Percentiles rank a stretch among this genome's conserved stretches.
These are phyloP conservation scores for Groenewaldozyma tartarivorans DNA, from an alignment of 805 yeast genomes.

Conservation along the genomic window DNA sequence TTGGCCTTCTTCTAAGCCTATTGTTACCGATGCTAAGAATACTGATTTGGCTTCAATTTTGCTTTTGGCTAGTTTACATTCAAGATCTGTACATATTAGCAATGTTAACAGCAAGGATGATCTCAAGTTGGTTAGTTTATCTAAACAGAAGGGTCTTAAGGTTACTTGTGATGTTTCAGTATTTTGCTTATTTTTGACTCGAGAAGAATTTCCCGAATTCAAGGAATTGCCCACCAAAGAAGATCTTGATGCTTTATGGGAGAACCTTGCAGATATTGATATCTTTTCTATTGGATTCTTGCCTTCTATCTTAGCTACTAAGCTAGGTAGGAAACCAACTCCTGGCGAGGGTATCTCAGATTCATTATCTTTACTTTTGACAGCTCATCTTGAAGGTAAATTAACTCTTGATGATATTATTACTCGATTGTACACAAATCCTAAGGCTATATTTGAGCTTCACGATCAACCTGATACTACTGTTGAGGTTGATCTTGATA, in stretches of 20 bases:
- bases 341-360: slow-evolving; percentile 76
- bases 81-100: slow-evolving; percentile 78
- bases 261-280: slow-evolving; percentile 59
- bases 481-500: slow-evolving; percentile 78
- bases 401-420: slow-evolving; percentile 67
- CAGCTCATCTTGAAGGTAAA: slow-evolving; percentile 67
- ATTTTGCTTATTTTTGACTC: slow-evolving; percentile 62
- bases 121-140: slow-evolving; percentile 71
- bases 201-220: slow-evolving; percentile 59
- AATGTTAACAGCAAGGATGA: slow-evolving; percentile 77
- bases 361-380: slow-evolving; percentile 69
- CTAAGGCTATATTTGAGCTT: slow-evolving; percentile 71
- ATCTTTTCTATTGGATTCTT: slow-evolving; percentile 77
- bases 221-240: slow-evolving; percentile 66
- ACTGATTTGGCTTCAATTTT: slow-evolving; percentile 89
- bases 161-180: slow-evolving; percentile 89
- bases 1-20: slow-evolving; percentile 81
- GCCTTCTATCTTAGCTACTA: slow-evolving; percentile 64
- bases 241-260: slow-evolving; percentile 81
- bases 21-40: slow-evolving; percentile 84
- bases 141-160: slow-evolving; percentile 68
- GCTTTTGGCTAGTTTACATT: slow-evolving; percentile 79
- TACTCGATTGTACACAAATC: slow-evolving; percentile 67
- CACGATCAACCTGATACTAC: slow-evolving; percentile 64
- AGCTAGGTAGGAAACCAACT: slow-evolving; percentile 46